Evolutionary conservation across 768 basidiomycete species (phyloP), one percentile per base, ranked within the genome.

Genomic region (Psilocybe azurescens): DNA sequence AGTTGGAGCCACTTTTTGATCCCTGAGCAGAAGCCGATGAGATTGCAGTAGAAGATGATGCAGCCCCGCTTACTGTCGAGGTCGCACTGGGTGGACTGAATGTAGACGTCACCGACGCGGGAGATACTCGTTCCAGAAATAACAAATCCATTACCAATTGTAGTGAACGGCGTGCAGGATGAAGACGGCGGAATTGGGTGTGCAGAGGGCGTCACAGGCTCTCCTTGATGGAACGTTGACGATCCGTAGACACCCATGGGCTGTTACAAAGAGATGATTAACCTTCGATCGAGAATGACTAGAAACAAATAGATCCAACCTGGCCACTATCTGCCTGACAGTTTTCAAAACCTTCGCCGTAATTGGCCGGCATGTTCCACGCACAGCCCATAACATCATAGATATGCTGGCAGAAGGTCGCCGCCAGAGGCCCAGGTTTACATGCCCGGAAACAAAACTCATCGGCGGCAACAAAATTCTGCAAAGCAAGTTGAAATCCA

Each of bases 401-500:
- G 64, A 89, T 86, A 65, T 88, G 88, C 66, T 90, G 79, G 71
- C 89, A 92, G 66, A 80, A 76, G 3, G 69, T 72, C 1, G 86
- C 82, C 1, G 88, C 84, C 24, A 73, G 75, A 5, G 77, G 75
- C 0, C 77, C 78, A 28, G 84, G 82, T 58, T 84, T 85, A 73
- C 89, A 91, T 14, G 84, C 89, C 49, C 90, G 86, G 77, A 91
- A 84, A 77, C 90, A 93, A 76, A 91, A 93, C 64, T 83, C 73
- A 50, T 78, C 70, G 63, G 77, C 78, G 4, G 84, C 80, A 58
- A 92, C 78, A 68, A 89, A 90, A 73, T 88, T 87, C 87, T 88
- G 63, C 7, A 51, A 53, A 49, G 52, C 10, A 18, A n/a, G 14
- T 33, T 28, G 58, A 38, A 24, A 60, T 13, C 24, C 0, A 14